Evolutionary conservation across 169 alveolate species (phyloP).

Genomic region (Cryptosporidium xiaoi): DNA sequence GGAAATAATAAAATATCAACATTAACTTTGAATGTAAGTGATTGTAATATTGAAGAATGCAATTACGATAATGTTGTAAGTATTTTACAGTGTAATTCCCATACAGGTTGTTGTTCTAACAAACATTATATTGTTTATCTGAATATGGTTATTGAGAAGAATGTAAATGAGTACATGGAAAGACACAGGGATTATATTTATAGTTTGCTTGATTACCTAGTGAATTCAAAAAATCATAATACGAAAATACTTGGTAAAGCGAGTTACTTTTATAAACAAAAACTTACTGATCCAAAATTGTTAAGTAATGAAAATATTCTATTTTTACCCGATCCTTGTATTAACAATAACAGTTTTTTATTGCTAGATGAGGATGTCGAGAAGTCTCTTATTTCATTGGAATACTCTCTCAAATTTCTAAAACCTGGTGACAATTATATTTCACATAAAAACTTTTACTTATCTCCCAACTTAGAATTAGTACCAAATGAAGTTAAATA

Average conservation of each 20-base stretch:
- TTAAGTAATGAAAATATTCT: not conserved
- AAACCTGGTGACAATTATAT: not conserved
- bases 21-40: not conserved
- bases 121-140: conserved; percentile 35
- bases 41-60: not conserved
- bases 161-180: not conserved
- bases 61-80: not conserved
- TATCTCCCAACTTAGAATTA: too few species aligned
- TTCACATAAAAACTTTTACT: too few species aligned
- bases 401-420: conserved; percentile 5
- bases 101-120: conserved; percentile 53
- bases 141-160: conserved; percentile 10
- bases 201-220: not conserved
- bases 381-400: conserved; percentile 6
- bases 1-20: not conserved
- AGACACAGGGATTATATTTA: not conserved
- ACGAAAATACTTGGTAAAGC: conserved; percentile 6
- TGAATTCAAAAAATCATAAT: not conserved
- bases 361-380: conserved; percentile 44
- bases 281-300: conserved; percentile 8
- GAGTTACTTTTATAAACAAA: conserved; percentile 31
- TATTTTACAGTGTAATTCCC: conserved; percentile 27
- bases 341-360: conserved; percentile 40
- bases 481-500: too few species aligned
- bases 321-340: conserved; percentile 42